Base-by-base conservation (phyloP, 306 rosid species). In the Cicer chorassanicum region DNA sequence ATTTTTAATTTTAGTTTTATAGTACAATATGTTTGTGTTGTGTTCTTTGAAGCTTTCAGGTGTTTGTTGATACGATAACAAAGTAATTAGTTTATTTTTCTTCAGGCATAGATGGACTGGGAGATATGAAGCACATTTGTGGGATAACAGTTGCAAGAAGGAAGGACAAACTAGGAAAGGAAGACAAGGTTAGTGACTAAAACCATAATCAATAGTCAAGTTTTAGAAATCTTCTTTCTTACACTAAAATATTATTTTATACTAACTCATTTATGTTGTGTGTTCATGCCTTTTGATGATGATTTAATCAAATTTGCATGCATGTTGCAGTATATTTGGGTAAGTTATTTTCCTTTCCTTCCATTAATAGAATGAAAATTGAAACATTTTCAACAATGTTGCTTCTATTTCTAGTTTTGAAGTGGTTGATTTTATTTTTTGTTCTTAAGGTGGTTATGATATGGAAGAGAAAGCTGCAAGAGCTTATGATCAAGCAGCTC, bases 391-490 rank as follows among this genome's bases (percentile, higher is more conserved):
- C 8, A 8, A n/a, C 1, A 14, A 5, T 59, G 2, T 13, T 42
- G 40, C 1, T 40, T 1, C 72, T 66, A 19, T 40, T 77, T 29
- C 65, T 63, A 34, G 18, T 45, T 42, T 0, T 64, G 13, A 11
- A 14, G n/a, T 55, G 18, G 15, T 66, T 19, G 53, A 29, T 45
- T 77, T 40, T 2, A 11, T 2, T 14, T 57, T 80, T 38, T 80
- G 49, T 70, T 77, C 55, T 29, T 6, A 64, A 94, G 99, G 99
- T 15, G 99, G 99, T n/a, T 95, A 95, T 80, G 99, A 95, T 81
- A 92, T 89, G 98, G 99, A 95, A 82, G 98, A 90, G 83, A 95
- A 95, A 83, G 99, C 99, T 61, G 99, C 99, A 14, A 95, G 96
- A 78, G 93, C 99, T 24, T 95, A 95, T 82, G 99, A 95, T 89